These are phyloP conservation scores for Aciculosporium take DNA, from an alignment of 2,329 filamentous ascomycete species.

Conservation along the genomic window DNA sequence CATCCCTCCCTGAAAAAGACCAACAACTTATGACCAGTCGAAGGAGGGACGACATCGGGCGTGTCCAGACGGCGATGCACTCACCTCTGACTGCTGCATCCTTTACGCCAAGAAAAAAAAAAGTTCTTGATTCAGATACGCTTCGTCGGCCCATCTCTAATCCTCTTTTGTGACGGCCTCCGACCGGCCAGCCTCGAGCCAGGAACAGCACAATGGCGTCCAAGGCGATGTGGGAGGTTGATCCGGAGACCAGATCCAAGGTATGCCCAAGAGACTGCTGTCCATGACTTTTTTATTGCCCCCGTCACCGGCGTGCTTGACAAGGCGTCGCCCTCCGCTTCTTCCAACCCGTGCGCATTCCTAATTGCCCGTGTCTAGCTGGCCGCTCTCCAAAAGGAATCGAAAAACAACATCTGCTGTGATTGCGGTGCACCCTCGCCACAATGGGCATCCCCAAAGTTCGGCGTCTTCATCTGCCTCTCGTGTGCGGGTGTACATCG, in stretches of 20 bases:
- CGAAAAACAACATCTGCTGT: conserved; percentile 80
- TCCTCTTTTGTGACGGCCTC: too few species aligned
- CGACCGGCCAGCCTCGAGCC: not conserved
- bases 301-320: not conserved
- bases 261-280: conserved; percentile 31
- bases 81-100: not conserved
- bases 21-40: too few species aligned
- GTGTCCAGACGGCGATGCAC: not conserved
- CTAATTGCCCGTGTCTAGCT: conserved; percentile 42
- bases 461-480: conserved; percentile 97
- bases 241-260: conserved; percentile 93
- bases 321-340: not conserved
- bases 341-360: too few species aligned
- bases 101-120: not conserved
- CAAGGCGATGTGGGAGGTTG: conserved; percentile 95
- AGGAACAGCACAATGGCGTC: conserved; percentile 34
- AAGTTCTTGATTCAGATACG: not conserved
- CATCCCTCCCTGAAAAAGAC: too few species aligned
- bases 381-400: conserved; percentile 77
- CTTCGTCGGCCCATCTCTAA: not conserved
- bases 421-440: conserved; percentile 92
- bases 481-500: conserved; percentile 91
- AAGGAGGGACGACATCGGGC: too few species aligned
- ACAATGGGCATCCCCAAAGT: conserved; percentile 96
- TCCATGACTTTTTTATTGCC: too few species aligned